Conservation (phyloP, 2,329 filamentous ascomycete genomes). For the Sclerotinia borealis region DNA sequence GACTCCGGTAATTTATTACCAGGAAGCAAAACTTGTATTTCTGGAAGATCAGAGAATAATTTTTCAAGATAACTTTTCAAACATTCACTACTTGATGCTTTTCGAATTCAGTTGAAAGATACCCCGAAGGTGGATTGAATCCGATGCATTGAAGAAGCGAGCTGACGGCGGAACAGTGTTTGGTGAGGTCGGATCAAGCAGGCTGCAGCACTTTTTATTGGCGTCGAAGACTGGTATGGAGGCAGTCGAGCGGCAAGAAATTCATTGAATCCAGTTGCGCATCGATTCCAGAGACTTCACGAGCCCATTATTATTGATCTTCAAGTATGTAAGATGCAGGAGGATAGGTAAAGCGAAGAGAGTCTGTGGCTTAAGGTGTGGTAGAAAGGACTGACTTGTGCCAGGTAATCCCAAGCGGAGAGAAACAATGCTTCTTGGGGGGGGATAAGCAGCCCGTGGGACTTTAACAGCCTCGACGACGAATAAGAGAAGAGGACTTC, state of each 20-base stretch:
- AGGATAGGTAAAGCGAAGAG: constrained; percentile 19
- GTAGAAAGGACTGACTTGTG: constrained; percentile 16
- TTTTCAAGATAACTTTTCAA: no score
- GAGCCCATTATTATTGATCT: constrained; percentile 21
- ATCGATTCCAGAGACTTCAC: constrained; percentile 18
- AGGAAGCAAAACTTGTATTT: neutral
- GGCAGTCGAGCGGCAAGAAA: constrained; percentile 9
- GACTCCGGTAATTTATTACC: neutral
- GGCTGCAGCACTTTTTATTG: constrained; percentile 12
- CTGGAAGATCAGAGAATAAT: neutral
- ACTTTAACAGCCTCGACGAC: constrained; percentile 23
- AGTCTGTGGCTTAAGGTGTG: constrained; percentile 27
- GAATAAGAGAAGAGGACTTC: constrained; percentile 24
- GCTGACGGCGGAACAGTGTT: neutral
- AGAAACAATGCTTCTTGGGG: constrained; percentile 19
- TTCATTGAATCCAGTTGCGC: constrained; percentile 6
- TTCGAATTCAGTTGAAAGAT: constrained; percentile 2
- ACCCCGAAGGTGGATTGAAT: neutral
- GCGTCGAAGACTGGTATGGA: constrained; percentile 1
- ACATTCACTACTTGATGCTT: constrained; percentile 9
- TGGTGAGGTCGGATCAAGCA: constrained; percentile 5
- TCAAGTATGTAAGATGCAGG: constrained; percentile 17
- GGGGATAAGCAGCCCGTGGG: constrained; percentile 26
- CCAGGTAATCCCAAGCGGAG: constrained; percentile 28
- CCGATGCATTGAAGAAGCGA: constrained; percentile 9